Conservation (phyloP, 2,329 filamentous ascomycete genomes). For the Fusarium sacchari region DNA sequence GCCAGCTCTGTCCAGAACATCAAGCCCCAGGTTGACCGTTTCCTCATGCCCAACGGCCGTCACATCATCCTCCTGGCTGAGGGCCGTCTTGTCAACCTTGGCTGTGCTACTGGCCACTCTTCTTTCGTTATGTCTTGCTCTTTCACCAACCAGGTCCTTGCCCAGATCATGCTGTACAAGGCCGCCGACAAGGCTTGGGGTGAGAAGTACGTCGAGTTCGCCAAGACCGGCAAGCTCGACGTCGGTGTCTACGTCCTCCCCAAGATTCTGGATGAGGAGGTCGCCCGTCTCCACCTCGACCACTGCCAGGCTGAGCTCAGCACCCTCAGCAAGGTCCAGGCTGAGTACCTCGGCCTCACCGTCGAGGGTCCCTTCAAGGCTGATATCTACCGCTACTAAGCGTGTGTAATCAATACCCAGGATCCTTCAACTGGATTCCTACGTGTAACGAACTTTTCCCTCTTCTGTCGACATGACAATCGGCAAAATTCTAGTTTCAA, state of each 20-base stretch:
- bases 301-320: slow-evolving; percentile 96
- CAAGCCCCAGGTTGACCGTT: slow-evolving; percentile 99
- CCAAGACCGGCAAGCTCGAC: slow-evolving; percentile 88
- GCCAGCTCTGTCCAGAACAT: slow-evolving; percentile 95
- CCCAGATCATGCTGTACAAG: slow-evolving; percentile 99
- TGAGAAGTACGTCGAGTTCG: slow-evolving; percentile 96
- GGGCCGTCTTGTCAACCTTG: slow-evolving; percentile 98
- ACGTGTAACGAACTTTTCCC: slow-evolving; percentile 50
- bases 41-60: slow-evolving; percentile 89
- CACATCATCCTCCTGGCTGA: slow-evolving; percentile 99
- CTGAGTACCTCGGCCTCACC: slow-evolving; percentile 91
- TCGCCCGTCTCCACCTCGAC: slow-evolving; percentile 89
- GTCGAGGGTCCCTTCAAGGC: slow-evolving; percentile 94
- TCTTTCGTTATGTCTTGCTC: slow-evolving; percentile 99
- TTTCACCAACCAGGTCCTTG: slow-evolving; percentile 99
- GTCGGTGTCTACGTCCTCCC: slow-evolving; percentile 93
- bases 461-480: slow-evolving; percentile 46
- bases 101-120: slow-evolving; percentile 98
- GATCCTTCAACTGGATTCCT: slow-evolving; percentile 54
- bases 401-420: slow-evolving; percentile 49
- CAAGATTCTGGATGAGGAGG: slow-evolving; percentile 99
- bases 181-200: slow-evolving; percentile 85
- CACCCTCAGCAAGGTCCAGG: slow-evolving; percentile 84
- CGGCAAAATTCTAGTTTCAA: slow-evolving; percentile 56
- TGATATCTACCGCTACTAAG: slow-evolving; percentile 68